Evolutionary conservation across 1,139 yeast genomes (phyloP).

Genomic region (Candida smagusa): DNA sequence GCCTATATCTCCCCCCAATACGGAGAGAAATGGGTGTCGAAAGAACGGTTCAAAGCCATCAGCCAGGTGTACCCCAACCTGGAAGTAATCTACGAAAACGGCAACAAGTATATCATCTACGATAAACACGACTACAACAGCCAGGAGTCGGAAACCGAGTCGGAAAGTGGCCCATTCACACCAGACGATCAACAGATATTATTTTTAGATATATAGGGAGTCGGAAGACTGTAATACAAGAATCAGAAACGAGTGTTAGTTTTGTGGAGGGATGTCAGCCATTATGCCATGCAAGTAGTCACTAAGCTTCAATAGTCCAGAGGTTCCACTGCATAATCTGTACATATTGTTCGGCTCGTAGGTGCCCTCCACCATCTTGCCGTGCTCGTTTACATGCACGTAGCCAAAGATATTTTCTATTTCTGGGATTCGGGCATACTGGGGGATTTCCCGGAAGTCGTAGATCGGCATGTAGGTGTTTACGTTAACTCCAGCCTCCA

Average conservation of each 20-base stretch:
- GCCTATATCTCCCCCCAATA: conserved; percentile 2
- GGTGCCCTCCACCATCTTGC: conserved; percentile 51
- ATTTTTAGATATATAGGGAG: too few species aligned
- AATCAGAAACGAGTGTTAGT: too few species aligned
- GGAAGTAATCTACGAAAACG: conserved; percentile 6
- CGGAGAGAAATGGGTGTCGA: conserved; percentile 6
- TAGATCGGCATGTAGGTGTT: conserved; percentile 64
- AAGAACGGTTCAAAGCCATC: conserved; percentile 5
- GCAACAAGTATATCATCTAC: conserved; percentile 6
- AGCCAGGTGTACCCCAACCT: conserved; percentile 7
- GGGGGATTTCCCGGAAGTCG: conserved; percentile 66
- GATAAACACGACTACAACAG: conserved; percentile 7
- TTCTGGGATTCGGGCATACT: conserved; percentile 67
- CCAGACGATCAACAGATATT: conserved; percentile 1
- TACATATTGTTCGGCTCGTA: conserved; percentile 63
- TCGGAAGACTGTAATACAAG: too few species aligned
- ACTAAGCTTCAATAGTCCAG: conserved; percentile 57
- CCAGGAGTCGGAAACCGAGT: conserved; percentile 8
- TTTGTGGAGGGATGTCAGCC: too few species aligned
- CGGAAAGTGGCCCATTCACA: conserved; percentile 8
- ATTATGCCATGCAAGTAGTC: conserved; percentile 45
- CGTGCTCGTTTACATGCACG: conserved; percentile 55
- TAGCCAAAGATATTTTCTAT: conserved; percentile 73
- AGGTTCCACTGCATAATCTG: conserved; percentile 48
- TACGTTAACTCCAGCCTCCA: conserved; percentile 62